Evolutionary conservation across 108 stramenopile species (phyloP).

Genomic region (Cyclostephanos invisitatus): DNA sequence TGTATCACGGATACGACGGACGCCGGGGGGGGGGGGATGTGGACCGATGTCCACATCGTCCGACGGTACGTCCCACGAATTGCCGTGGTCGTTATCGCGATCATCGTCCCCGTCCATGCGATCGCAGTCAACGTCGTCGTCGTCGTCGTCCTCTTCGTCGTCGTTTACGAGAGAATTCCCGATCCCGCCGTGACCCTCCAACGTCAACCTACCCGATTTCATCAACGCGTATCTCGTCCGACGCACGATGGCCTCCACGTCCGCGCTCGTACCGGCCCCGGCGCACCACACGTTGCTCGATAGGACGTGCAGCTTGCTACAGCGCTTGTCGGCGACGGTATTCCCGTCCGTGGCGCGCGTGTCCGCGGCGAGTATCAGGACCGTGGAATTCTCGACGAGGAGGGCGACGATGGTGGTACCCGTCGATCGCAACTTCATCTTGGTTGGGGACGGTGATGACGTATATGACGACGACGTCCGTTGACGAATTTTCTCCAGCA

Average conservation of each 20-base stretch:
- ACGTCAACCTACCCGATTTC: slow-evolving; percentile 24
- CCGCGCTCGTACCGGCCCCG: slow-evolving; percentile 86
- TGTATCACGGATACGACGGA: slow-evolving; percentile 50
- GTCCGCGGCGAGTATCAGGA: slow-evolving; percentile 70
- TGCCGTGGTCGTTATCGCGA: no score
- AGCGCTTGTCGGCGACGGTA: slow-evolving; percentile 77
- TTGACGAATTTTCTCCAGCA: background rate
- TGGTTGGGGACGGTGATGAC: background rate
- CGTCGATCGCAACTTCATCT: slow-evolving; percentile 49
- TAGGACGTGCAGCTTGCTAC: slow-evolving; percentile 72
- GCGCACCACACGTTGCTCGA: slow-evolving; percentile 66
- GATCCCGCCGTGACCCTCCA: slow-evolving; percentile 30
- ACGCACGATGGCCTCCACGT: slow-evolving; percentile 75
- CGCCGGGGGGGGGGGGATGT: slow-evolving; percentile 27
- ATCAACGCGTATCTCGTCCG: slow-evolving; percentile 49
- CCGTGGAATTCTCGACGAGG: slow-evolving; percentile 30
- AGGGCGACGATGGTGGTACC: slow-evolving; percentile 76
- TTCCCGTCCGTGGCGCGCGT: slow-evolving; percentile 79
- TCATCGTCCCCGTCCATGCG: no score
- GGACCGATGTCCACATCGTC: no score
- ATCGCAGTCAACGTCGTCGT: no score
- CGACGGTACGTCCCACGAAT: no score
- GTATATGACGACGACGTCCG: background rate
- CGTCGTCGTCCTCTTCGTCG: background rate
- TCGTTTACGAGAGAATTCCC: background rate